Percentiles rank a stretch among this genome's conserved stretches.
These are phyloP conservation scores for Lachancea kluyveri DNA, from an alignment of 805 yeast species.

Conservation along the genomic window DNA sequence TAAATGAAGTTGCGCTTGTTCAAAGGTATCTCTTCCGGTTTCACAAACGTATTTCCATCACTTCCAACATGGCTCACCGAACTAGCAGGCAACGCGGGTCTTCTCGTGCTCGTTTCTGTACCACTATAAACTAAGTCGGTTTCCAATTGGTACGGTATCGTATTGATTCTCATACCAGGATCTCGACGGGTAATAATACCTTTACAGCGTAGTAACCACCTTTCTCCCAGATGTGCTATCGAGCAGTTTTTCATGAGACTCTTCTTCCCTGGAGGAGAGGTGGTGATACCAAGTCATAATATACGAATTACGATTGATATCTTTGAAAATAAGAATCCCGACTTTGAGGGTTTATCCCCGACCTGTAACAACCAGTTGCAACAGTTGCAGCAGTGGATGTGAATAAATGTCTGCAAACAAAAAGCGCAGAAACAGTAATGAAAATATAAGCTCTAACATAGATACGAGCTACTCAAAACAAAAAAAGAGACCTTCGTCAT, in stretches of 20 bases:
- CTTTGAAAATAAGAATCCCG: no score
- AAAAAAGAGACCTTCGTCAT: conserved; percentile 14
- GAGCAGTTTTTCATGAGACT: no score
- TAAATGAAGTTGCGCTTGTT: conserved; percentile 80
- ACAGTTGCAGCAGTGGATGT: no score
- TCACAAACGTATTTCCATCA: conserved; percentile 12
- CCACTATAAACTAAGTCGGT: conserved; percentile 19
- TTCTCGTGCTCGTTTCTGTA: conserved; percentile 1
- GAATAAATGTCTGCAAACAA: no score
- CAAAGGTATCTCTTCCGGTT: conserved; percentile 69
- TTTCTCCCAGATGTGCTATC: no score
- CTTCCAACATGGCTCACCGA: conserved; percentile 13
- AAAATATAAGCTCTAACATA: no score
- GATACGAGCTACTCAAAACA: neutral
- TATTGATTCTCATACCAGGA: conserved; percentile 25
- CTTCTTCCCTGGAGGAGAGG: no score
- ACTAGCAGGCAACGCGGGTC: conserved; percentile 21
- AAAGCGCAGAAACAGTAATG: no score
- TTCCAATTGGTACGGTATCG: conserved; percentile 25
- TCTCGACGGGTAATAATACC: neutral
- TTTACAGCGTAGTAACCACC: neutral
- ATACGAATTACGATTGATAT: no score
- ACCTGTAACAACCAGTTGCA: no score
- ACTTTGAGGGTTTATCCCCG: no score
- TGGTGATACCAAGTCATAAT: no score